Evolutionary conservation across 371 early-diverging fungal species (phyloP).

Genomic region (Massospora cicadina): DNA sequence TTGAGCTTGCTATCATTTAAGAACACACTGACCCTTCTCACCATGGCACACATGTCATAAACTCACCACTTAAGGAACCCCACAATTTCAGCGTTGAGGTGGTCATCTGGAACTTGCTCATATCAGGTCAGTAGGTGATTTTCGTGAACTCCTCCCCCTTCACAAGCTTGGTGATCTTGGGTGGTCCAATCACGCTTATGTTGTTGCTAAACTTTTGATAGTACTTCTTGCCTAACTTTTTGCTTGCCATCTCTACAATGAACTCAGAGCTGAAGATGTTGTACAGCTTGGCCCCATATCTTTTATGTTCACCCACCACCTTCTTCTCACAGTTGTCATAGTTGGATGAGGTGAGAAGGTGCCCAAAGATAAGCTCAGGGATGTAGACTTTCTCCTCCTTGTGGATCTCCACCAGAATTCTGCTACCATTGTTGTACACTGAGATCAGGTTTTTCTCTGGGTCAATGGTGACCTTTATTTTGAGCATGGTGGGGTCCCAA

Average conservation of each 20-base stretch:
- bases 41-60: no score
- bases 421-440: no score
- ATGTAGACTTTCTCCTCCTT: no score
- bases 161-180: no score
- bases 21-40: constrained; percentile 76
- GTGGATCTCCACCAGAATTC: no score
- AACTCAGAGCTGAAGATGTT: no score
- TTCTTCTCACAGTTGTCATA: constrained; percentile 98
- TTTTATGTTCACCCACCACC: constrained; percentile 98
- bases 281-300: constrained; percentile 99
- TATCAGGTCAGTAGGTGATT: constrained; percentile 96
- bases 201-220: constrained; percentile 71
- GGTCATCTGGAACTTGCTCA: constrained; percentile 82
- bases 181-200: no score
- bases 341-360: constrained; percentile 96
- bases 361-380: no score
- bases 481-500: constrained; percentile 84
- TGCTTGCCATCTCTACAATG: constrained; percentile 96
- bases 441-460: no score
- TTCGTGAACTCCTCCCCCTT: constrained; percentile 61
- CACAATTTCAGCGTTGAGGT: constrained; percentile 77
- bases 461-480: constrained; percentile 90
- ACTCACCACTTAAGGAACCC: constrained; percentile 89
- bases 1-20: constrained; percentile 78
- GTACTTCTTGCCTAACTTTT: constrained; percentile 48